Evolutionary conservation across 2,329 filamentous ascomycete species (phyloP).

Genomic region (Truncatella angustata): DNA sequence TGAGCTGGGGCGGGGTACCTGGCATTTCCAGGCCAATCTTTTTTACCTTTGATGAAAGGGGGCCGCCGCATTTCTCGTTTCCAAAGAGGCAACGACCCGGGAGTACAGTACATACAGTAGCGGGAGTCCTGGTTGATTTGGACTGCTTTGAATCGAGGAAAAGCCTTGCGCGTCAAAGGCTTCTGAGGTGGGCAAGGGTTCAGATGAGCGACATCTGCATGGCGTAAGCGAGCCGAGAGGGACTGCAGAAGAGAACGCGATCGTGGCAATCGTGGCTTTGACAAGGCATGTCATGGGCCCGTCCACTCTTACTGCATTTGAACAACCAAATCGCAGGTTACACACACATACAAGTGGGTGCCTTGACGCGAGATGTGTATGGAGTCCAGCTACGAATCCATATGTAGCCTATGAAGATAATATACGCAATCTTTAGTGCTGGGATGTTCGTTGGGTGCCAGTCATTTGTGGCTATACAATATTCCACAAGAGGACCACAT

Average conservation of each 20-base stretch:
- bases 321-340: constrained; percentile 7
- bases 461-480: too few species aligned
- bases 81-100: constrained; percentile 5
- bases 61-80: background rate
- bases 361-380: too few species aligned
- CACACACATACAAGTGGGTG: too few species aligned
- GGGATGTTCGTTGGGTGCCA: too few species aligned
- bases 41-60: constrained; percentile 10
- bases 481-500: too few species aligned
- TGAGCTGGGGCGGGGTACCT: background rate
- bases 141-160: background rate
- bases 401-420: too few species aligned
- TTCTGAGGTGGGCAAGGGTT: background rate
- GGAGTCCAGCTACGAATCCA: too few species aligned
- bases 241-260: background rate
- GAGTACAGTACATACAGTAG: background rate
- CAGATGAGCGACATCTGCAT: background rate
- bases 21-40: too few species aligned
- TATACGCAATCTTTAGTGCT: too few species aligned
- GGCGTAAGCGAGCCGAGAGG: constrained; percentile 3
- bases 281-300: background rate
- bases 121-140: background rate
- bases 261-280: constrained; percentile 8
- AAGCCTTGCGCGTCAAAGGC: constrained; percentile 2
- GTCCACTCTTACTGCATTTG: background rate